These are phyloP conservation scores for Ogataea nitratoaversa DNA, from an alignment of 805 yeast species.

Conservation along the genomic window DNA sequence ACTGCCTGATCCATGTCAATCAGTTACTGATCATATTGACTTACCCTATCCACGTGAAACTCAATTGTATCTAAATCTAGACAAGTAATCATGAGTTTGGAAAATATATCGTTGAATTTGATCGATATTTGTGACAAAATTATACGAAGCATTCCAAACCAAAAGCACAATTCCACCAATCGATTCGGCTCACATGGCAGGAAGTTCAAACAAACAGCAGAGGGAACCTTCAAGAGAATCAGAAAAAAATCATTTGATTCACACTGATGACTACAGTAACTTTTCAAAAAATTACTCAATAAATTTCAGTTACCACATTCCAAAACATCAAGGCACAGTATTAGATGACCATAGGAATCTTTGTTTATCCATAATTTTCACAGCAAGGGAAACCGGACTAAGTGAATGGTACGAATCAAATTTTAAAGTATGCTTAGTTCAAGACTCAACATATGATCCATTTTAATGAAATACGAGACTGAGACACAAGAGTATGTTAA, in stretches of 20 bases:
- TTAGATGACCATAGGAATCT: constrained; percentile 35
- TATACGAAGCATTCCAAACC: constrained; percentile 17
- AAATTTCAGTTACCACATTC: constrained; percentile 41
- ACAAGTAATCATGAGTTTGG: constrained; percentile 14
- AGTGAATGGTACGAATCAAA: constrained; percentile 48
- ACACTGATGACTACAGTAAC: constrained; percentile 28
- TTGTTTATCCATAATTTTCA: constrained; percentile 45
- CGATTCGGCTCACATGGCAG: constrained; percentile 39
- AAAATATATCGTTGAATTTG: constrained; percentile 27
- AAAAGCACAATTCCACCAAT: constrained; percentile 29
- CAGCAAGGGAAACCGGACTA: constrained; percentile 45
- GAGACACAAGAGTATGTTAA: constrained; percentile 34
- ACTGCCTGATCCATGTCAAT: too few species aligned
- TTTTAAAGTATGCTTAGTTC: constrained; percentile 36
- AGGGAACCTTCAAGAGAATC: constrained; percentile 44
- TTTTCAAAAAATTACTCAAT: constrained; percentile 33
- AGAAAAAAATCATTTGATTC: constrained; percentile 45
- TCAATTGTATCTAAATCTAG: too few species aligned
- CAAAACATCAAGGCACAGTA: constrained; percentile 36
- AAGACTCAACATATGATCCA: constrained; percentile 33
- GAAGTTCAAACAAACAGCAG: constrained; percentile 41
- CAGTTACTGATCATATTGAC: too few species aligned
- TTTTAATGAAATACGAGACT: constrained; percentile 15
- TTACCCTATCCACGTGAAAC: too few species aligned
- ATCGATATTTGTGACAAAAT: constrained; percentile 26